These are phyloP conservation scores for Leishmania gerbilli DNA, from an alignment of 208 protist genomes.

Conservation along the genomic window DNA sequence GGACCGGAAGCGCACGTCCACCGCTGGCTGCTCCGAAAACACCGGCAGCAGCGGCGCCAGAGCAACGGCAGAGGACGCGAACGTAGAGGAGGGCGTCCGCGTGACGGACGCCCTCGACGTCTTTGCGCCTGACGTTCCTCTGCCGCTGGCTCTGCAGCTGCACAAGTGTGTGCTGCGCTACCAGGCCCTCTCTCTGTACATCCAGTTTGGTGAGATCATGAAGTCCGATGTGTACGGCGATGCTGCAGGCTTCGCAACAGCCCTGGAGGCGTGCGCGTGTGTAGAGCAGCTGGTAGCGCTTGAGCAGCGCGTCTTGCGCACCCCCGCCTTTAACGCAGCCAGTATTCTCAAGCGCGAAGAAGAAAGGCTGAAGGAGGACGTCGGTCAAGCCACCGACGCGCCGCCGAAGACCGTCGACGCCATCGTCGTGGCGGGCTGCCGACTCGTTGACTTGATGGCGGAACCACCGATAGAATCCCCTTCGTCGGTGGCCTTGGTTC, in stretches of 20 bases:
- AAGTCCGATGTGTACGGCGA: constrained; percentile 38
- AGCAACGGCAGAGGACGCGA: neutral
- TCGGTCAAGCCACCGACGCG: constrained; percentile 7
- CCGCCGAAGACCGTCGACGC: constrained; percentile 6
- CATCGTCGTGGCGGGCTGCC: constrained; percentile 21
- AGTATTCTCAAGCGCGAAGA: constrained; percentile 18
- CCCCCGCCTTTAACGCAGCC: constrained; percentile 18
- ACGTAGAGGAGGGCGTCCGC: constrained; percentile 5
- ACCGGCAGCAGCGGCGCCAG: neutral
- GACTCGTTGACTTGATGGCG: constrained; percentile 24
- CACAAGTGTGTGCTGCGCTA: constrained; percentile 60
- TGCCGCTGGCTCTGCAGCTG: constrained; percentile 52
- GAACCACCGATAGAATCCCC: constrained; percentile 9
- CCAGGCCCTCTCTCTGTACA: constrained; percentile 41
- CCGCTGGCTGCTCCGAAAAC: neutral
- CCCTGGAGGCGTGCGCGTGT: constrained; percentile 12
- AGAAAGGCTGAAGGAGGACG: constrained; percentile 21
- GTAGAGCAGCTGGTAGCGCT: constrained; percentile 33
- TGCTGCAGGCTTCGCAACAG: constrained; percentile 12
- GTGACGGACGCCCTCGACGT: constrained; percentile 24
- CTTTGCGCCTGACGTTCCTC: constrained; percentile 24
- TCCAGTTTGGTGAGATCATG: constrained; percentile 45
- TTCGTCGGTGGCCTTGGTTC: neutral
- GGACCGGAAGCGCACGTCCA: neutral
- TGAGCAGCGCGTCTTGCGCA: constrained; percentile 30